Percentiles rank a stretch among this genome's conserved stretches.
Conservation (phyloP, 805 yeast genomes). For the Candida golubevii region DNA sequence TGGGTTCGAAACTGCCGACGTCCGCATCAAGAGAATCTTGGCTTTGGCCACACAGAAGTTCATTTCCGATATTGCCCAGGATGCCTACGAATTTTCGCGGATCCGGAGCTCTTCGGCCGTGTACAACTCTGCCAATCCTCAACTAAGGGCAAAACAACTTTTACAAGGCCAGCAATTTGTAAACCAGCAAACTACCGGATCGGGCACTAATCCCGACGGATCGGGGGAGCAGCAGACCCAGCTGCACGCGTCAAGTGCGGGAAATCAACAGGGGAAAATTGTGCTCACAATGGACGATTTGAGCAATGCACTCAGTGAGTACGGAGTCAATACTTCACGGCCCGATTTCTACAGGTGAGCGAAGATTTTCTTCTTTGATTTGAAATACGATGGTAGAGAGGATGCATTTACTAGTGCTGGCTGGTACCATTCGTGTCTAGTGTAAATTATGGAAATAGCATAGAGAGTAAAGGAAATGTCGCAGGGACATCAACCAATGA, state of each 20-base stretch:
- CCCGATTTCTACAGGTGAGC: conserved; percentile 89
- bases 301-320: conserved; percentile 88
- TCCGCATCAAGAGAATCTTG: conserved; percentile 67
- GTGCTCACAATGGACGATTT: conserved; percentile 91
- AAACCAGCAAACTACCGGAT: conserved; percentile 34
- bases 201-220: conserved; percentile 17
- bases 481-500: no score
- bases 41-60: conserved; percentile 97
- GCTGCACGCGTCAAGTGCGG: conserved; percentile 39
- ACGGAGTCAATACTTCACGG: conserved; percentile 82
- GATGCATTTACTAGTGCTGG: no score
- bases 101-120: conserved; percentile 87
- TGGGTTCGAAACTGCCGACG: conserved; percentile 78
- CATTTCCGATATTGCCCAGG: conserved; percentile 89
- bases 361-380: neutral
- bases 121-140: conserved; percentile 81
- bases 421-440: no score
- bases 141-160: conserved; percentile 75
- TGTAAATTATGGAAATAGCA: no score
- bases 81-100: conserved; percentile 92
- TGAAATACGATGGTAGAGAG: no score
- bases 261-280: conserved; percentile 64
- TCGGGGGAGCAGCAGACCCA: conserved; percentile 31
- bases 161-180: conserved; percentile 59
- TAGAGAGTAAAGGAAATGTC: no score